Conservation (phyloP, 2,329 filamentous ascomycete genomes). For the Aspergillus sp. region DNA sequence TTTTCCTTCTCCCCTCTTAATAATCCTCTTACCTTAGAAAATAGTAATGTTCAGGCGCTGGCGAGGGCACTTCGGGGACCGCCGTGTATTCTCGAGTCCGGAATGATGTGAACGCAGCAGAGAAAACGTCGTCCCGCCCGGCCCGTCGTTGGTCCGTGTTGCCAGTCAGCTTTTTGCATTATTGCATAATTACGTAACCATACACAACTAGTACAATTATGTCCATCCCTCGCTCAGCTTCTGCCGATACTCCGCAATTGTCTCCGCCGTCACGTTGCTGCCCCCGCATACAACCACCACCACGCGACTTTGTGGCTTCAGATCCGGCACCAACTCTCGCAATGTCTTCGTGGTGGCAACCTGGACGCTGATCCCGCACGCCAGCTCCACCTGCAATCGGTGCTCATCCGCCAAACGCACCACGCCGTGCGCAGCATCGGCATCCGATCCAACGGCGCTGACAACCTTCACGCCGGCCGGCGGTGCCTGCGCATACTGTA, state of each 20-base stretch:
- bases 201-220: neutral
- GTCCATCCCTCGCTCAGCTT: slow-evolving; percentile 38
- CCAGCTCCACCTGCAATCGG: slow-evolving; percentile 72
- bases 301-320: slow-evolving; percentile 32
- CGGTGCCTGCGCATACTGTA: slow-evolving; percentile 57
- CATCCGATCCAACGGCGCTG: slow-evolving; percentile 65
- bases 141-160: neutral
- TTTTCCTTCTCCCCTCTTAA: slow-evolving; percentile 16
- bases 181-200: neutral
- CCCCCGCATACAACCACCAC: slow-evolving; percentile 44
- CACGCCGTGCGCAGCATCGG: slow-evolving; percentile 73
- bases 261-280: slow-evolving; percentile 52
- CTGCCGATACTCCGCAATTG: slow-evolving; percentile 50
- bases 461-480: slow-evolving; percentile 46
- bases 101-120: slow-evolving; percentile 39
- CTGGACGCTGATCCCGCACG: slow-evolving; percentile 75
- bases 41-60: slow-evolving; percentile 19
- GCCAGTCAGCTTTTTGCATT: neutral
- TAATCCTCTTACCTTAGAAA: slow-evolving; percentile 9
- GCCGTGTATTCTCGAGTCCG: slow-evolving; percentile 46
- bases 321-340: slow-evolving; percentile 24
- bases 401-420: slow-evolving; percentile 76
- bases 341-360: slow-evolving; percentile 25
- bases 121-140: slow-evolving; percentile 35
- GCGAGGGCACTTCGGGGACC: slow-evolving; percentile 41